These are phyloP conservation scores for Mucor indicus DNA, from an alignment of 371 early-diverging fungal species.

Conservation along the genomic window DNA sequence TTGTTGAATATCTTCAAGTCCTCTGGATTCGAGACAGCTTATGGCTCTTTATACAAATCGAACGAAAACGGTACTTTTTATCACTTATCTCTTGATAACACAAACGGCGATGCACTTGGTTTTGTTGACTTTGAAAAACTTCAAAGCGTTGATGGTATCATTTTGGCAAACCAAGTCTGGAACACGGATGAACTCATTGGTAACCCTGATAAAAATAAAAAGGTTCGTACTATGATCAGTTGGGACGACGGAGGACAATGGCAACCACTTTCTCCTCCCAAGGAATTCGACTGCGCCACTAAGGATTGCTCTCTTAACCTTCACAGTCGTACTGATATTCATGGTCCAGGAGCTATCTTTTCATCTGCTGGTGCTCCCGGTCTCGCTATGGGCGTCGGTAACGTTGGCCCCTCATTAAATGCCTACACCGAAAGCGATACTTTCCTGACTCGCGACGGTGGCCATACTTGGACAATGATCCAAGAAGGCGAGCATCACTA, in stretches of 20 bases:
- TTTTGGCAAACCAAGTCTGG: slow-evolving; percentile 83
- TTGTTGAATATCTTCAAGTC: slow-evolving; percentile 74
- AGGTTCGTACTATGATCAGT: slow-evolving; percentile 71
- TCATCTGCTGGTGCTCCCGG: slow-evolving; percentile 81
- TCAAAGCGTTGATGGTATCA: slow-evolving; percentile 78
- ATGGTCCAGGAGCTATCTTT: slow-evolving; percentile 64
- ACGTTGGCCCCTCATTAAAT: slow-evolving; percentile 68
- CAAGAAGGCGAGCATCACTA: slow-evolving; percentile 57
- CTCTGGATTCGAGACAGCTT: slow-evolving; percentile 50
- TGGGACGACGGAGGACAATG: slow-evolving; percentile 87
- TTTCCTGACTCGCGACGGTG: slow-evolving; percentile 82
- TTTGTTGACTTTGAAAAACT: slow-evolving; percentile 91
- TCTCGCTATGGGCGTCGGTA: slow-evolving; percentile 87
- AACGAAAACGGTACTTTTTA: slow-evolving; percentile 81
- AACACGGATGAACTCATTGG: slow-evolving; percentile 66
- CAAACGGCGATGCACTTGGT: slow-evolving; percentile 72
- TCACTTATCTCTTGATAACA: slow-evolving; percentile 68
- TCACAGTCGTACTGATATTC: slow-evolving; percentile 68
- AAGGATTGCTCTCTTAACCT: slow-evolving; percentile 71
- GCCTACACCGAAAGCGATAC: slow-evolving; percentile 67
- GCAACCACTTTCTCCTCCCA: slow-evolving; percentile 66
- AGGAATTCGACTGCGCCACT: slow-evolving; percentile 45
- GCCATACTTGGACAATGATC: slow-evolving; percentile 69
- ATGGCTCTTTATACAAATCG: slow-evolving; percentile 83
- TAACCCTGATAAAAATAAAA: slow-evolving; percentile 52